Conservation (phyloP, 139 green algal species). For the Pedinophyceae sp. region DNA sequence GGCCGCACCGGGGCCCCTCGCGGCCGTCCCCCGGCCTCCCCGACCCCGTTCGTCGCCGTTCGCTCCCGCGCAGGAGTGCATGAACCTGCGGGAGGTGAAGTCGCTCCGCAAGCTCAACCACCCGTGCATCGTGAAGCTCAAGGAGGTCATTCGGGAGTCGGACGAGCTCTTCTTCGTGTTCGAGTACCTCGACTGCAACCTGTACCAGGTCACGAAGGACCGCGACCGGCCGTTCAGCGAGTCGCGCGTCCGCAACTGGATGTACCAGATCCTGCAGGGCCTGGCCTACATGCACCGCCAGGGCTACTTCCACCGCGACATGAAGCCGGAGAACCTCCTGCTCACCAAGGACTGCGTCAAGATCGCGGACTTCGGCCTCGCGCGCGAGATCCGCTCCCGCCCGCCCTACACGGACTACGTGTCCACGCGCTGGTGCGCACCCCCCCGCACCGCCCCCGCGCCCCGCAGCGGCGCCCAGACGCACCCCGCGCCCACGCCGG, state of each 20-base stretch:
- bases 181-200: constrained; percentile 86
- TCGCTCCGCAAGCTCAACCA: constrained; percentile 85
- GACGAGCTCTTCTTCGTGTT: constrained; percentile 95
- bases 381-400: constrained; percentile 61
- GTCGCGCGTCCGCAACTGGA: constrained; percentile 60
- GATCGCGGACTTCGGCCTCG: constrained; percentile 92
- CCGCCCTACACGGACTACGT: constrained; percentile 93
- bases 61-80: no score
- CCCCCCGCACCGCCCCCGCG: no score
- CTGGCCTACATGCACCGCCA: constrained; percentile 88
- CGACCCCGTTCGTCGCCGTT: no score
- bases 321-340: constrained; percentile 96
- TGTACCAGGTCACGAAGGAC: constrained; percentile 92
- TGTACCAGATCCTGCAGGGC: constrained; percentile 74
- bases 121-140: constrained; percentile 83
- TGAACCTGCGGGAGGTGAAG: constrained; percentile 68
- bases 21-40: no score
- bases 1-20: no score
- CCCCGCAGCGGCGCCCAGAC: no score
- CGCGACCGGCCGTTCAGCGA: constrained; percentile 64
- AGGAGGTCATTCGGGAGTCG: constrained; percentile 90
- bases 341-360: constrained; percentile 71
- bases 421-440: constrained; percentile 70
- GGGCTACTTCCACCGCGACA: constrained; percentile 89
- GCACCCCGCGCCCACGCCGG: no score